A percentile compares a stretch with the other conserved stretches of the same genome.
Conservation (phyloP, 495 filamentous ascomycete species). For the Penicillium lagena region DNA sequence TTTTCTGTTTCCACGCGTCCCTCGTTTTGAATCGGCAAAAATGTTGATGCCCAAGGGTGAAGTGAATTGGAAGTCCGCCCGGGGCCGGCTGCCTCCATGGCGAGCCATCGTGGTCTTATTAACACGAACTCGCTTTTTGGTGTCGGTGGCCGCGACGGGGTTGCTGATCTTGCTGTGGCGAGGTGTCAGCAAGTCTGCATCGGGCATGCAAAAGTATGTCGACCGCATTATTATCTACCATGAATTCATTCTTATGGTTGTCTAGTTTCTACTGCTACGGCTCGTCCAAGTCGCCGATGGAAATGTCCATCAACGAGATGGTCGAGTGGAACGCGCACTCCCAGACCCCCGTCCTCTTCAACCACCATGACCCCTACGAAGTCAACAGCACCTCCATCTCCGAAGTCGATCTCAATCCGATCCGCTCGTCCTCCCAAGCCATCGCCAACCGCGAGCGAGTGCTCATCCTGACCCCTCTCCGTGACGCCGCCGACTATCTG, state of each 20-base stretch:
- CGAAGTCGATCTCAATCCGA: slow-evolving; percentile 75
- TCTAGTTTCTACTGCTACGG: slow-evolving; percentile 95
- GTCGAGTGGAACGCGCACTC: slow-evolving; percentile 81
- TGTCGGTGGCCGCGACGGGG: slow-evolving; percentile 65
- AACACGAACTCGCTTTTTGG: slow-evolving; percentile 71
- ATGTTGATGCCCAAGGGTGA: slow-evolving; percentile 86
- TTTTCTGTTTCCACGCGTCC: neutral
- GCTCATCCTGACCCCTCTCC: slow-evolving; percentile 90
- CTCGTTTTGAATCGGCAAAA: neutral
- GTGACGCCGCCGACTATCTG: slow-evolving; percentile 78
- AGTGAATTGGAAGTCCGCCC: slow-evolving; percentile 88
- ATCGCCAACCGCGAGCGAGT: slow-evolving; percentile 75
- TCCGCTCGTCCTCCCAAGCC: slow-evolving; percentile 76
- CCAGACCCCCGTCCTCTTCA: slow-evolving; percentile 90
- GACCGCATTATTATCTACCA: neutral
- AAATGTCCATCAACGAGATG: slow-evolving; percentile 87
- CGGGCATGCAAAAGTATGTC: slow-evolving; percentile 85
- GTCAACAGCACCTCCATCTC: slow-evolving; percentile 75
- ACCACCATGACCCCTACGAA: slow-evolving; percentile 81
- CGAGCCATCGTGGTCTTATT: slow-evolving; percentile 72
- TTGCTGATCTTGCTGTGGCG: slow-evolving; percentile 85
- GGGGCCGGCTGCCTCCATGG: slow-evolving; percentile 72
- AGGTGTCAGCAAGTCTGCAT: slow-evolving; percentile 71
- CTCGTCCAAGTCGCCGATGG: slow-evolving; percentile 85
- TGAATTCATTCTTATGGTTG: slow-evolving; percentile 12